Conservation (phyloP, 2,329 filamentous ascomycete genomes). For the Talaromyces sp. region DNA sequence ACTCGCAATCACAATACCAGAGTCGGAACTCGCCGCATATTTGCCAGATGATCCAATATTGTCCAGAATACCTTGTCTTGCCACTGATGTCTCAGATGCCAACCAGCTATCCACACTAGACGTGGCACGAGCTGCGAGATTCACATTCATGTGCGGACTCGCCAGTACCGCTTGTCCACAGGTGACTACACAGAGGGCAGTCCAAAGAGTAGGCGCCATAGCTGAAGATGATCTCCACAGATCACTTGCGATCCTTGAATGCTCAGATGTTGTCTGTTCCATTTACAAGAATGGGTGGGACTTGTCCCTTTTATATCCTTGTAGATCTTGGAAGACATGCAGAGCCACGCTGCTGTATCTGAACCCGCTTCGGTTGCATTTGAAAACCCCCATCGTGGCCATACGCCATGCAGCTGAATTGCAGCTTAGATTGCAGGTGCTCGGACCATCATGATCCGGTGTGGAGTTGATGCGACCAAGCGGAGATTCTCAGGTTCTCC, state of each 20-base stretch:
- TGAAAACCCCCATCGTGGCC: background rate
- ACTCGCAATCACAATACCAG: constrained; percentile 59
- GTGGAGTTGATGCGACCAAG: background rate
- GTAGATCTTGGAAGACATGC: background rate
- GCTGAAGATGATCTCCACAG: no score
- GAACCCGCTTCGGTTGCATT: background rate
- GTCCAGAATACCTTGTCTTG: constrained; percentile 55
- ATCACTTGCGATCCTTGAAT: no score
- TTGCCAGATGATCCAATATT: constrained; percentile 59
- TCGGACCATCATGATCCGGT: background rate
- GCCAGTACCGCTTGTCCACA: constrained; percentile 22
- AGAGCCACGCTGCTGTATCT: background rate
- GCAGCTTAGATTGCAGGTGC: background rate
- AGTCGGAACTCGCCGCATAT: constrained; percentile 50
- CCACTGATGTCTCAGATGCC: constrained; percentile 48
- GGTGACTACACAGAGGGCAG: constrained; percentile 23
- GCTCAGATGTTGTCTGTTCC: background rate
- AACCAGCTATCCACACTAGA: constrained; percentile 27
- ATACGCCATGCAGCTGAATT: background rate
- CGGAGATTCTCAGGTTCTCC: background rate
- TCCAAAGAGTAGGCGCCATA: constrained; percentile 24
- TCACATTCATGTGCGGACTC: constrained; percentile 8
- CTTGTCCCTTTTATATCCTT: constrained; percentile 14
- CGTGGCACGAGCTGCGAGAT: constrained; percentile 20
- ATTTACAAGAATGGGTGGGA: background rate